These are phyloP conservation scores for Adansonia grandidieri DNA, from an alignment of 441 rosid species.

Conservation along the genomic window DNA sequence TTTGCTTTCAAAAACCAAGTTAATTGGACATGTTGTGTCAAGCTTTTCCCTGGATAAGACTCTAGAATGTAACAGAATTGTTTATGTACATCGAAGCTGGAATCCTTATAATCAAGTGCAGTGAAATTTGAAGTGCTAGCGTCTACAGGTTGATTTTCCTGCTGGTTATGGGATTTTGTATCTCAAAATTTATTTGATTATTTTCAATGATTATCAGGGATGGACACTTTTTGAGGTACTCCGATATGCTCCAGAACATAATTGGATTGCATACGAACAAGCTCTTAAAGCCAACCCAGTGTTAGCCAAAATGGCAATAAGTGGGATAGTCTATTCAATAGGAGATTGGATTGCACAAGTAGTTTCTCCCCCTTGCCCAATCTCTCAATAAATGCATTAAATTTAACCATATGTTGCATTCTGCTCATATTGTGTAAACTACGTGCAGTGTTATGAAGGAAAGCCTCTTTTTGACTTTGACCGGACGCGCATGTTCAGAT, in stretches of 20 bases:
- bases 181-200: background rate
- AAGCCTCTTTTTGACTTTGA: slow-evolving; percentile 85
- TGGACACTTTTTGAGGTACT: slow-evolving; percentile 92
- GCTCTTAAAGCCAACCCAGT: slow-evolving; percentile 86
- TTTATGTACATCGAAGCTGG: background rate
- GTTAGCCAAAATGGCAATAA: slow-evolving; percentile 96
- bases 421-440: background rate
- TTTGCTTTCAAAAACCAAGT: background rate
- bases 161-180: slow-evolving; percentile 18
- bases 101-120: background rate
- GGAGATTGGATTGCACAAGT: slow-evolving; percentile 99
- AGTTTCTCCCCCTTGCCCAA: slow-evolving; percentile 1
- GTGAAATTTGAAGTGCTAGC: background rate
- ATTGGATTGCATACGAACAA: slow-evolving; percentile 92
- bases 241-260: slow-evolving; percentile 84
- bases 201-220: slow-evolving; percentile 53
- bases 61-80: background rate
- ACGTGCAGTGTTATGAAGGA: slow-evolving; percentile 84
- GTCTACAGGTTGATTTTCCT: background rate
- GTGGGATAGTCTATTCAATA: slow-evolving; percentile 80
- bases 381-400: background rate
- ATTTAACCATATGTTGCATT: slow-evolving; percentile 9
- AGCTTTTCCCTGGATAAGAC: background rate
- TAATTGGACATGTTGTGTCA: background rate
- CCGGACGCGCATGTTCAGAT: slow-evolving; percentile 68